Conservation (phyloP, 306 rosid genomes). For the Medicago lupulina region DNA sequence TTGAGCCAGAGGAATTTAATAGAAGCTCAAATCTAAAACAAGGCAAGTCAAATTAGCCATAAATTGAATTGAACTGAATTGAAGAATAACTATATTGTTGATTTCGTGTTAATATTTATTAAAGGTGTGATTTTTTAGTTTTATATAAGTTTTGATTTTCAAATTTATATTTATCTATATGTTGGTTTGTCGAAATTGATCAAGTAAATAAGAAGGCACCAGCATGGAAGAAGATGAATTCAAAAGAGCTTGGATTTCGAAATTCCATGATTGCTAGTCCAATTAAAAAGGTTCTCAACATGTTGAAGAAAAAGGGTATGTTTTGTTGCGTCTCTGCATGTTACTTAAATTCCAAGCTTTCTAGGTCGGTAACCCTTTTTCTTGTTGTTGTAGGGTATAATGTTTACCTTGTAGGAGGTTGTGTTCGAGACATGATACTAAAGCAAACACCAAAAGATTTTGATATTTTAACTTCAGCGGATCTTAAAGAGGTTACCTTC, state of each 20-base stretch:
- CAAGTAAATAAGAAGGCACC: constrained; percentile 49
- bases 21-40: background rate
- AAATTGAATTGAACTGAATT: too few species aligned
- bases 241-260: constrained; percentile 76
- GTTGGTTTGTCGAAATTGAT: constrained; percentile 22
- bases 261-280: constrained; percentile 71
- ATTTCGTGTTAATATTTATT: too few species aligned
- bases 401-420: constrained; percentile 62
- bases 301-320: constrained; percentile 70
- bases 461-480: constrained; percentile 75
- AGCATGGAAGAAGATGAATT: constrained; percentile 70
- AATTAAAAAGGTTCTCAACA: constrained; percentile 67
- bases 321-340: constrained; percentile 15
- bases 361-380: constrained; percentile 34
- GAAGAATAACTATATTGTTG: too few species aligned
- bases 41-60: background rate
- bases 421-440: constrained; percentile 58
- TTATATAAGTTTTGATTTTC: constrained; percentile 30
- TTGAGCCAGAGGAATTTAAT: background rate
- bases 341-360: constrained; percentile 15
- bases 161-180: background rate
- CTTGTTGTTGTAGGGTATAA: constrained; percentile 50
- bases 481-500: constrained; percentile 73
- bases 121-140: background rate
- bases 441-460: constrained; percentile 59